Base-by-base conservation (phyloP, 1,284 basidiomycete species). In the Porogramme epimiltina region DNA sequence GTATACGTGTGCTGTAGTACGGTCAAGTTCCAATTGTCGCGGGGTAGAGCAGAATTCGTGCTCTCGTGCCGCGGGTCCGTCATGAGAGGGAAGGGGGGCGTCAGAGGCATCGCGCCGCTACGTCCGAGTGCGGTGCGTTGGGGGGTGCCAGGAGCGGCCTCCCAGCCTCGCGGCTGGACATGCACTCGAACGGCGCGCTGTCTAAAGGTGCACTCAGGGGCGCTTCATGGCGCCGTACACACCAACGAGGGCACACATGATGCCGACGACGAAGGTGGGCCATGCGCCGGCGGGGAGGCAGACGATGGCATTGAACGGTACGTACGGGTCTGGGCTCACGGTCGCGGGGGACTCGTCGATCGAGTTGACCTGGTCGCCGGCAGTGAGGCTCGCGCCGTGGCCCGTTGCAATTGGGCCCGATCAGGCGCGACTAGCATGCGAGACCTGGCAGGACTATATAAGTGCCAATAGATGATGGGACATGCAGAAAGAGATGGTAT, bases 361-460 rank as follows among this genome's bases (percentile, higher is more conserved):
- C 34, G 70, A 72, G 8, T 76, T 79, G 1, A 70, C 73, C 39
- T 80, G 77, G 33, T 82, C 84, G 20, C 84, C 84, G 26, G n/a
- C n/a, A n/a, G 85, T 88, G 44, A 87, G 67, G 63, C 87, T 87
- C 37, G 81, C 82, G 45, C 85, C 85, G 60, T 89, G 87, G 9
- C n/a, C n/a, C n/a, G 86, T 82, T 80, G 86, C 87, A 51, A 91
- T 86, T 4, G 87, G 79, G 51, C 83, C 72, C 11, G 85, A 81
- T 86, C 5, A 87, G 79, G 51, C 83, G 73, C 11, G 85, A 81
- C 45, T 76, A 67, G 61, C 91, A 87, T 4, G 67, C 68, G 67
- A 90, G 91, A 2, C 75, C 70, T 66, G 89, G 91, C 1, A 67
- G 70, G 45, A n/a, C n/a, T n/a, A n/a, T n/a, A n/a, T n/a, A n/a